Conservation (phyloP, 2,329 filamentous ascomycete genomes). For the Paracoccidioides brasiliensis region DNA sequence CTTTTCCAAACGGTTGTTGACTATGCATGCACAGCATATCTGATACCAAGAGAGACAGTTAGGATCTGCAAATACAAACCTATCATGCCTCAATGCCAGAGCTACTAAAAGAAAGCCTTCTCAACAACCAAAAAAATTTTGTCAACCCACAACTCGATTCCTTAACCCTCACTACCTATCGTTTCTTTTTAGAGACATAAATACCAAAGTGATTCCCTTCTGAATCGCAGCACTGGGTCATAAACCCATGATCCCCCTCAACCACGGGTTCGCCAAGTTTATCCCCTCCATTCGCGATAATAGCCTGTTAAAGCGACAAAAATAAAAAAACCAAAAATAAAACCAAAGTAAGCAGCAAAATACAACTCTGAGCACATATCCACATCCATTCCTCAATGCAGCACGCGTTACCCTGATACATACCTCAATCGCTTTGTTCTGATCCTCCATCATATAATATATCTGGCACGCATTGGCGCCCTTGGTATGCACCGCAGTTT, state of each 20-base stretch:
- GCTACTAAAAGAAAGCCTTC: background rate
- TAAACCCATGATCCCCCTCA: constrained; percentile 11
- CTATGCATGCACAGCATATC: too few relatives aligned
- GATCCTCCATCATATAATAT: constrained; percentile 15
- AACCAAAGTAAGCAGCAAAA: background rate
- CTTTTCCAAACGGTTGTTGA: too few relatives aligned
- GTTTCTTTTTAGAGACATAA: background rate
- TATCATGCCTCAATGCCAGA: background rate
- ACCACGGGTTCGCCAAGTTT: constrained; percentile 10
- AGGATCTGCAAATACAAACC: too few relatives aligned
- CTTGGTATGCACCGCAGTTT: constrained; percentile 3
- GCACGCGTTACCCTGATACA: background rate
- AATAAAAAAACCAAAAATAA: background rate
- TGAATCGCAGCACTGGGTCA: constrained; percentile 13
- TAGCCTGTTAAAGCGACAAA: constrained; percentile 4
- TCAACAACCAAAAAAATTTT: background rate
- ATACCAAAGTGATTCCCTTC: constrained; percentile 16
- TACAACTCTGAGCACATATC: background rate
- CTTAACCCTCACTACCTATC: background rate
- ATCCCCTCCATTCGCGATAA: constrained; percentile 12
- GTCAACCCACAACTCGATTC: too few relatives aligned
- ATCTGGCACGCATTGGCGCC: constrained; percentile 8
- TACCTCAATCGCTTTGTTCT: constrained; percentile 10
- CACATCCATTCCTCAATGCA: background rate
- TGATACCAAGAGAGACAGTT: too few relatives aligned